Conservation (phyloP, 2,329 filamentous ascomycete species). For the Curvularia eragrostidis region DNA sequence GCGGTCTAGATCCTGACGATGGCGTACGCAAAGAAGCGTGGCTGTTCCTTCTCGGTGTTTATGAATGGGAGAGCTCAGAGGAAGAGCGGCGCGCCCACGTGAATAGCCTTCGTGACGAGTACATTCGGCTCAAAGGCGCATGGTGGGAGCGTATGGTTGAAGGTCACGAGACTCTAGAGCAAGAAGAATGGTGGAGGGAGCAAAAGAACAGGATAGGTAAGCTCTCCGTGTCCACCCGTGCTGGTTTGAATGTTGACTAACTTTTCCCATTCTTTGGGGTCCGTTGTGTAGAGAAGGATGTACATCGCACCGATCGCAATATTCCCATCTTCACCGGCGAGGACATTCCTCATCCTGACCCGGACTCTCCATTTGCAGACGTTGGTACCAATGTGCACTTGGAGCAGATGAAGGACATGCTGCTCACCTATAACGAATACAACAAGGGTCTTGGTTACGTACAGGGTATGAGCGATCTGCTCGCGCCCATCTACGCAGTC, state of each 20-base stretch:
- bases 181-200: conserved; percentile 96
- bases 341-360: conserved; percentile 95
- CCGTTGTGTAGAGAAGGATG: conserved; percentile 84
- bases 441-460: conserved; percentile 96
- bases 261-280: conserved; percentile 62
- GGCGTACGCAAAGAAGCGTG: conserved; percentile 95
- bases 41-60: conserved; percentile 90
- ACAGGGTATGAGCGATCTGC: conserved; percentile 96
- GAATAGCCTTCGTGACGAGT: conserved; percentile 88
- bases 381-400: conserved; percentile 95
- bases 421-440: conserved; percentile 97
- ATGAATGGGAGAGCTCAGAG: conserved; percentile 88
- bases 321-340: conserved; percentile 96
- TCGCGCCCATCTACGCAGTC: conserved; percentile 95
- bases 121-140: conserved; percentile 87
- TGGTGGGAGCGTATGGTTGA: conserved; percentile 97
- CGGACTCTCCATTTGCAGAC: conserved; percentile 91
- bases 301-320: conserved; percentile 93
- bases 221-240: conserved; percentile 39
- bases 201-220: conserved; percentile 91
- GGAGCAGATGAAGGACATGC: conserved; percentile 99
- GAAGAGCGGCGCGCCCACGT: conserved; percentile 84
- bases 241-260: conserved; percentile 45
- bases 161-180: conserved; percentile 76
- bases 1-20: conserved; percentile 85